Percentiles rank a stretch among this genome's conserved stretches.
These are phyloP conservation scores for Puccinia triticina DNA, from an alignment of 1,284 basidiomycete genomes.

Conservation along the genomic window DNA sequence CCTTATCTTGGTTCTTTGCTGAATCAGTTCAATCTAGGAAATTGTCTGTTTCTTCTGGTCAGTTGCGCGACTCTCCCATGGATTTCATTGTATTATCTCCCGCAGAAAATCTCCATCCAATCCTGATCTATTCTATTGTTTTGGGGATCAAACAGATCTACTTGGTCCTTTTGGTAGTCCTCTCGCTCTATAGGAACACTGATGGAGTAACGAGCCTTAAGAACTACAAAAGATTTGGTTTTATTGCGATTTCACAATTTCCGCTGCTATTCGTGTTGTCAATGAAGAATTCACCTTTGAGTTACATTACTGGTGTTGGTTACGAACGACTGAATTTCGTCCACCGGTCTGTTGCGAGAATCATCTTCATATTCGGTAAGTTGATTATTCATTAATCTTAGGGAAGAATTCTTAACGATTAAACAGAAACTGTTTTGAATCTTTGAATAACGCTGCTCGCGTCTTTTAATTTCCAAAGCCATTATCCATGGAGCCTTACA, in stretches of 20 bases:
- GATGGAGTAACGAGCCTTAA: constrained; percentile 12
- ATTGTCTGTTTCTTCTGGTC: constrained; percentile 5
- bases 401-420: neutral
- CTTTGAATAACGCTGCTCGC: neutral
- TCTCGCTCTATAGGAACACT: constrained; percentile 30
- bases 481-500: constrained; percentile 39
- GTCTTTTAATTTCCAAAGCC: neutral
- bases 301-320: constrained; percentile 29
- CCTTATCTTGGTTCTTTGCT: neutral
- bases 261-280: constrained; percentile 29
- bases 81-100: neutral
- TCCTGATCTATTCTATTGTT: constrained; percentile 8
- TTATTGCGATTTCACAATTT: constrained; percentile 45
- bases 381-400: neutral
- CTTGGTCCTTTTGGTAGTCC: constrained; percentile 13
- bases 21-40: constrained; percentile 20
- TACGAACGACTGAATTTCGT: constrained; percentile 48
- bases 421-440: neutral
- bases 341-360: constrained; percentile 33
- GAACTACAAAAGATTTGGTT: constrained; percentile 44
- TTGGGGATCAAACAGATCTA: constrained; percentile 32
- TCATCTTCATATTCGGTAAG: constrained; percentile 48
- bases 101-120: neutral
- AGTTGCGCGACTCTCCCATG: neutral
- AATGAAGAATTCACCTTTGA: constrained; percentile 48